phyloP scores from a whole-genome alignment of 2,329 filamentous ascomycete species.

The Diaporthe caulivora region DNA sequence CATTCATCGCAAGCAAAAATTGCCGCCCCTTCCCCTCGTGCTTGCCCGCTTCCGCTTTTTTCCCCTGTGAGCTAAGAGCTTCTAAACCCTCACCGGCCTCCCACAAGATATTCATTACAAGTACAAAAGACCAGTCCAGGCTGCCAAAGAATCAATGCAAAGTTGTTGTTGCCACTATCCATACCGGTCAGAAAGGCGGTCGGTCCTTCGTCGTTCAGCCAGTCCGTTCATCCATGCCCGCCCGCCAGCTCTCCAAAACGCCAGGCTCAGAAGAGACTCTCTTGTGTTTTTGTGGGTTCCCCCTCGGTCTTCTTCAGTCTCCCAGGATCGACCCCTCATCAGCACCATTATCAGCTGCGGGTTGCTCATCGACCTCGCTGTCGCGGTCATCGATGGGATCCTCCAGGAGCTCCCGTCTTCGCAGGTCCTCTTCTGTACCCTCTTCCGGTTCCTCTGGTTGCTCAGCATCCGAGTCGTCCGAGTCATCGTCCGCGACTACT shows the following conservation, averaged over 20 bases:
- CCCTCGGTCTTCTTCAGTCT: slow-evolving; percentile 49
- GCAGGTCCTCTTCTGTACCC: slow-evolving; percentile 69
- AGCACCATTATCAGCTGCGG: slow-evolving; percentile 52
- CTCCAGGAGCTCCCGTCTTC: slow-evolving; percentile 65
- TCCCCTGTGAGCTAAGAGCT: slow-evolving; percentile 16
- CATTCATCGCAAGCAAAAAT: slow-evolving; percentile 30
- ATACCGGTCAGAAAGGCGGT: not conserved
- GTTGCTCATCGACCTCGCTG: slow-evolving; percentile 52
- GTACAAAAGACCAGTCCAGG: slow-evolving; percentile 31
- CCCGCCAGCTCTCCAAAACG: slow-evolving; percentile 36
- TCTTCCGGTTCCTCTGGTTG: slow-evolving; percentile 67
- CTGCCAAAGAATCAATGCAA: slow-evolving; percentile 20
- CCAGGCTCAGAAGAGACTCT: slow-evolving; percentile 35
- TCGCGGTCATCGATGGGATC: slow-evolving; percentile 55
- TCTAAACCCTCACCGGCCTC: slow-evolving; percentile 17
- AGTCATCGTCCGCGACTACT: slow-evolving; percentile 57
- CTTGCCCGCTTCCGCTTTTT: slow-evolving; percentile 18
- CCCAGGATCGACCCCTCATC: slow-evolving; percentile 60
- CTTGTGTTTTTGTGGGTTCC: not conserved
- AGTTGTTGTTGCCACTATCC: slow-evolving; percentile 12
- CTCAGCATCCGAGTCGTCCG: slow-evolving; percentile 54
- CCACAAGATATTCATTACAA: slow-evolving; percentile 32
- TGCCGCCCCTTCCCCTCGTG: slow-evolving; percentile 4
- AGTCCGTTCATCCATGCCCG: slow-evolving; percentile 21
- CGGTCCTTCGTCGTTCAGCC: not conserved